phyloP scores from a whole-genome alignment of 2,329 filamentous ascomycete species.

The Colletotrichum euphorbiae region DNA sequence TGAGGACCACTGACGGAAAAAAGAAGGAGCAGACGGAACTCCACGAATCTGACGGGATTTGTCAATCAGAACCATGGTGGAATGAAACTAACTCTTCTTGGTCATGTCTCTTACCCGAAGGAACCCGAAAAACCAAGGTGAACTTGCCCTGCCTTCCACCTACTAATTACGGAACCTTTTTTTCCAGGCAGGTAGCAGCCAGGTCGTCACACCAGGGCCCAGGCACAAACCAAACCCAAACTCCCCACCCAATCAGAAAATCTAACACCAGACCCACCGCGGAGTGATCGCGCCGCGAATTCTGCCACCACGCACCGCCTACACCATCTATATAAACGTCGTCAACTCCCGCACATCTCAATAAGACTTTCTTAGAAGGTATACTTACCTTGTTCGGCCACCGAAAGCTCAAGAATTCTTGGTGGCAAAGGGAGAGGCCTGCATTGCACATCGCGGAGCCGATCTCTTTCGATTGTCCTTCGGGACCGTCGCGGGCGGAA shows the following conservation, averaged over 20 bases:
- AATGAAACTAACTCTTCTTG: too few relatives aligned
- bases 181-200: too few relatives aligned
- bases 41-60: too few relatives aligned
- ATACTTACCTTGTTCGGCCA: conserved; percentile 64
- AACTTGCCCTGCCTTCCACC: too few relatives aligned
- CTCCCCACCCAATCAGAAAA: conserved; percentile 1
- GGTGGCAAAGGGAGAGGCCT: conserved; percentile 58
- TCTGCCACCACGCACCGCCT: not conserved
- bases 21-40: too few relatives aligned
- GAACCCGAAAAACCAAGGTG: too few relatives aligned
- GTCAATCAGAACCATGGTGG: too few relatives aligned
- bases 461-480: conserved; percentile 42
- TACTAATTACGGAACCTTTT: too few relatives aligned
- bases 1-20: too few relatives aligned
- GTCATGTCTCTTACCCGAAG: too few relatives aligned
- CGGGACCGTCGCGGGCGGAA: conserved; percentile 41
- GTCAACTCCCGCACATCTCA: conserved; percentile 17
- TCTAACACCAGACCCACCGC: not conserved
- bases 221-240: not conserved
- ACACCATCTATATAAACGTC: conserved; percentile 47
- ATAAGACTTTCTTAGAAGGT: not conserved
- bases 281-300: conserved; percentile 12
- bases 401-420: conserved; percentile 57
- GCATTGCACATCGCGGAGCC: conserved; percentile 61
- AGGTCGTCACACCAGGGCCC: too few relatives aligned